Base-by-base conservation (phyloP, 306 rosid genomes). In the Boehmeria nivea region DNA sequence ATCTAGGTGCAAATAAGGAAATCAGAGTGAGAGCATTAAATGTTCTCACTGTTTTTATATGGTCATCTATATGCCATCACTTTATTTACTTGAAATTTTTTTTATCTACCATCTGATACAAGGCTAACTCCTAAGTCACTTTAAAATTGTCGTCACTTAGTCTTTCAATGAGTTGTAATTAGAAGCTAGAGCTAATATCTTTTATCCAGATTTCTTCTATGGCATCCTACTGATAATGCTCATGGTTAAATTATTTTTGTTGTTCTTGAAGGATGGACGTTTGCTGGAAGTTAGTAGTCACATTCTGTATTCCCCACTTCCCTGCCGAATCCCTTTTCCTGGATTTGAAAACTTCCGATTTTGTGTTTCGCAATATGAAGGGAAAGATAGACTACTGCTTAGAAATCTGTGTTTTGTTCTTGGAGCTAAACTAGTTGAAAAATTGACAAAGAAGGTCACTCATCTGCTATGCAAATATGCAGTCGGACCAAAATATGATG, bases 321-420 rank as follows among this genome's bases (percentile, higher is more conserved):
- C 96, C 47, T 87, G 98, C 64, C 12, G 7, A 38, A 65, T 81
- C 61, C 98, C 98, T 54, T 80, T 91, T 78, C 83, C 83, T 59
- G 98, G 93, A 54, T 84, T 84, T 69, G 81, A 84, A 81, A 76
- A 71, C 40, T 73, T 82, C 51, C 74, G 96, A 56, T 87, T 91
- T 71, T 91, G 94, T 73, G 89, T 84, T 74, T 87, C 98, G 37
- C 98, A 91, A 78, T 91, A 91, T 39, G 89, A 87, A 57, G 93
- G 76, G 59, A 82, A 78, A 75, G 96, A 91, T 52, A 77, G 89
- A 73, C 51, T 72, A 48, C 76, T 91, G 43, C 76, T 91, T 42
- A 58, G 81, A 77, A 91, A 91, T 78, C 64, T 91, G 78, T 91
- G 98, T 70, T 82, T 76, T 71, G 83, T 75, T 63, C 87, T 91